Evolutionary conservation across 441 rosid genomes (phyloP).

Genomic region (Hura crepitans): DNA sequence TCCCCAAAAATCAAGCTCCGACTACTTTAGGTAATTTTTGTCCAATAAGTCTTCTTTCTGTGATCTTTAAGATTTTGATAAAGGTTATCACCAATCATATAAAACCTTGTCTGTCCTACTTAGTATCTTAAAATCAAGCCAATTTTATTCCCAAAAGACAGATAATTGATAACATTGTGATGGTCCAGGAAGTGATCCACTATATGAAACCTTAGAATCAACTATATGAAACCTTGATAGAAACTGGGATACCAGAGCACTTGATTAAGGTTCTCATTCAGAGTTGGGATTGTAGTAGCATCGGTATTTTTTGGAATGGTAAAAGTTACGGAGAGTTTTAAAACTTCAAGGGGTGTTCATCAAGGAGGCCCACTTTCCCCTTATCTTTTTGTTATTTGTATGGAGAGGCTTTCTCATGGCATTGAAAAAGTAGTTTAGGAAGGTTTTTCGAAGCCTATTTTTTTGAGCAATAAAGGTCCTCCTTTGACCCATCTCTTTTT

Average conservation of each 20-base stretch:
- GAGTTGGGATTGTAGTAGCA: background rate
- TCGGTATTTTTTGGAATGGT: background rate
- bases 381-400: background rate
- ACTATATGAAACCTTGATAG: background rate
- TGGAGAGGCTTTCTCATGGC: background rate
- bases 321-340: background rate
- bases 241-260: background rate
- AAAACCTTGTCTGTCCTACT: background rate
- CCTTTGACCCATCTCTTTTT: background rate
- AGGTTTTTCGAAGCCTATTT: background rate
- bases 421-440: background rate
- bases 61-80: background rate
- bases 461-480: background rate
- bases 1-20: background rate
- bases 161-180: background rate
- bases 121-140: background rate
- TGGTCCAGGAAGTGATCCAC: background rate
- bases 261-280: background rate
- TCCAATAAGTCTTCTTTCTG: background rate
- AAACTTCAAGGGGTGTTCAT: background rate
- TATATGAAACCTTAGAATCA: background rate
- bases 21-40: background rate
- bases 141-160: background rate
- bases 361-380: background rate
- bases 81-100: background rate